Percentiles rank a stretch among this genome's conserved stretches.
Conservation (phyloP, 306 rosid species). For the Delonix regia region DNA sequence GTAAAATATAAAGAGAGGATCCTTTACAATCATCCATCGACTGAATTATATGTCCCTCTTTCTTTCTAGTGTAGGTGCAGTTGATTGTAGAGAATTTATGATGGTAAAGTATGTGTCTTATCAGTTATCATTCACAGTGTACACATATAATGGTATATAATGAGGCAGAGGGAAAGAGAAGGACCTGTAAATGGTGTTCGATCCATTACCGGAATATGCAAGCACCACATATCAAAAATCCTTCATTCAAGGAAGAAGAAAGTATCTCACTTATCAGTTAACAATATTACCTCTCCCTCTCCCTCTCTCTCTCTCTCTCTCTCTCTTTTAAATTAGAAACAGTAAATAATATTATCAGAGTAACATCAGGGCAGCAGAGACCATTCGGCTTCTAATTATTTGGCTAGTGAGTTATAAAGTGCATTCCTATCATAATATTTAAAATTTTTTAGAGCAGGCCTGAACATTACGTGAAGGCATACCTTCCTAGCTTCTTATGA, state of each 20-base stretch:
- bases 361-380: conserved; percentile 27
- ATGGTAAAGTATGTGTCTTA: no score
- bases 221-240: conserved; percentile 82
- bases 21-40: no score
- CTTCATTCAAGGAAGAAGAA: conserved; percentile 48
- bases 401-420: conserved; percentile 9
- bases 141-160: background rate
- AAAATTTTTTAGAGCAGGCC: background rate
- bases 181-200: conserved; percentile 76
- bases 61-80: no score
- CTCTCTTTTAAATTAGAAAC: background rate
- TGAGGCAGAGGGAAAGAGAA: background rate
- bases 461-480: conserved; percentile 23
- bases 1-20: no score
- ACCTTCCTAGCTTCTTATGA: conserved; percentile 77
- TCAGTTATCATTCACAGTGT: background rate
- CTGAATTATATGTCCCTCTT: no score
- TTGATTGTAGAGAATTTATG: no score
- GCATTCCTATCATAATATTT: background rate
- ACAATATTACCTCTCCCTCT: background rate
- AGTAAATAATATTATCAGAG: conserved; percentile 16
- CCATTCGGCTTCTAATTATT: background rate
- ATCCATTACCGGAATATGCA: conserved; percentile 86
- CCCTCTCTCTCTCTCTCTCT: background rate
- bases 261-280: conserved; percentile 6